These are phyloP conservation scores for Neofusicoccum cordaticola DNA, from an alignment of 2,329 filamentous ascomycete genomes.

Conservation along the genomic window DNA sequence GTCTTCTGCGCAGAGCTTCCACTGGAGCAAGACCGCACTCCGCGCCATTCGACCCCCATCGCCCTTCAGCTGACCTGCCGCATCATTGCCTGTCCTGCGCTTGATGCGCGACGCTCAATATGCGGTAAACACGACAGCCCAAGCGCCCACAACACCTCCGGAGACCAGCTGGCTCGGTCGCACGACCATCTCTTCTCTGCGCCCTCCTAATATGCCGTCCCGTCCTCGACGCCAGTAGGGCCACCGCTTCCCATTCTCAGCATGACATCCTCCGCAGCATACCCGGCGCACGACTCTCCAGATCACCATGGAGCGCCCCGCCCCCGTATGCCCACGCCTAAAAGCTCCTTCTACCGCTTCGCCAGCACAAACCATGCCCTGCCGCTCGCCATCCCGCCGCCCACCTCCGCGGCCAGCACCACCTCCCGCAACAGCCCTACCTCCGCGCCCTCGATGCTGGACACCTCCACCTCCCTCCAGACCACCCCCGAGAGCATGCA, in stretches of 20 bases:
- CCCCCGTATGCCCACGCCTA: constrained; percentile 7
- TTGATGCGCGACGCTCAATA: constrained; percentile 19
- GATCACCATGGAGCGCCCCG: constrained; percentile 15
- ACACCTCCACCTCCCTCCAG: constrained; percentile 58
- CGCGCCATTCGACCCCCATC: constrained; percentile 17
- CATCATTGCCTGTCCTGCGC: constrained; percentile 19
- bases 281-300: constrained; percentile 15
- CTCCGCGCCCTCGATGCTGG: constrained; percentile 41
- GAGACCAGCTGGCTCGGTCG: constrained; percentile 18
- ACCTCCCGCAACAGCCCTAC: constrained; percentile 40
- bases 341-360: constrained; percentile 13
- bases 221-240: constrained; percentile 16
- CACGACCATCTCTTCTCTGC: constrained; percentile 15
- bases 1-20: constrained; percentile 3
- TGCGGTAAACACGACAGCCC: constrained; percentile 20
- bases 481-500: constrained; percentile 64
- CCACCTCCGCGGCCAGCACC: constrained; percentile 30
- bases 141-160: constrained; percentile 13
- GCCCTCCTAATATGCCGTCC: constrained; percentile 18
- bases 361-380: not conserved
- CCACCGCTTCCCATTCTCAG: constrained; percentile 12
- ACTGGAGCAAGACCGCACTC: constrained; percentile 17
- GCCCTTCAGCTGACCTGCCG: constrained; percentile 19
- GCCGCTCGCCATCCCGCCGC: constrained; percentile 15
- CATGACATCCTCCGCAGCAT: constrained; percentile 16